Conservation (phyloP, 225 moss, liverwort and hornwort species). For the Takakia lepidozioides region DNA sequence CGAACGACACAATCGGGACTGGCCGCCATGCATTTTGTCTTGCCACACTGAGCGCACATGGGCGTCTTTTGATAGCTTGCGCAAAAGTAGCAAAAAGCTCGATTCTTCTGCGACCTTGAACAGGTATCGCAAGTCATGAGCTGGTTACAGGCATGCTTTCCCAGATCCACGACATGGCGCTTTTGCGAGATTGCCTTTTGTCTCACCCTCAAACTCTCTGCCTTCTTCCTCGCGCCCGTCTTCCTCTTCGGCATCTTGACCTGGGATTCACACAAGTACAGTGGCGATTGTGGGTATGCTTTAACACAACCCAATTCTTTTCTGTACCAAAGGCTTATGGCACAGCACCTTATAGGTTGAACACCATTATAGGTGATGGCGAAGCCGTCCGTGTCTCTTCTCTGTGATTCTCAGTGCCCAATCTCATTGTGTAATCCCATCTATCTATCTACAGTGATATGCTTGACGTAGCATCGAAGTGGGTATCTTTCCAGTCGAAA, state of each 20-base stretch:
- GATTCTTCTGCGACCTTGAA: constrained; percentile 71
- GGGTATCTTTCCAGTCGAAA: too few relatives aligned
- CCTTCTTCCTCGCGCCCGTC: constrained; percentile 96
- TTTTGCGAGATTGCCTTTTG: constrained; percentile 92
- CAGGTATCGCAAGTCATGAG: constrained; percentile 78
- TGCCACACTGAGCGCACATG: constrained; percentile 85
- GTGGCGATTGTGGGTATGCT: too few relatives aligned
- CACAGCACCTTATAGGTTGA: too few relatives aligned
- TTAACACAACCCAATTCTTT: too few relatives aligned
- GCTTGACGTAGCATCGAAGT: too few relatives aligned
- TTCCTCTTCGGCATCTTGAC: constrained; percentile 90
- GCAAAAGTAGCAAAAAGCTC: constrained; percentile 97
- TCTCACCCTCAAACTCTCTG: constrained; percentile 77
- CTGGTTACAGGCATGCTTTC: constrained; percentile 92
- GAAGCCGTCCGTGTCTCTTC: too few relatives aligned
- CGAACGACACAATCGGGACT: constrained; percentile 87
- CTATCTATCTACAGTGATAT: too few relatives aligned
- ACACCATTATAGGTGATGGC: too few relatives aligned
- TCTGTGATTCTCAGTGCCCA: too few relatives aligned
- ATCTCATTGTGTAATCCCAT: too few relatives aligned
- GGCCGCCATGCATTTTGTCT: constrained; percentile 92
- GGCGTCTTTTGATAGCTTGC: constrained; percentile 78
- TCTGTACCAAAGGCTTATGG: too few relatives aligned
- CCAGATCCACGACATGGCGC: constrained; percentile 91
- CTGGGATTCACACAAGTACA: too few relatives aligned